Evolutionary conservation across 2,329 filamentous ascomycete genomes (phyloP), one percentile per base, ranked within the genome.

Genomic region (Amphichorda felina): DNA sequence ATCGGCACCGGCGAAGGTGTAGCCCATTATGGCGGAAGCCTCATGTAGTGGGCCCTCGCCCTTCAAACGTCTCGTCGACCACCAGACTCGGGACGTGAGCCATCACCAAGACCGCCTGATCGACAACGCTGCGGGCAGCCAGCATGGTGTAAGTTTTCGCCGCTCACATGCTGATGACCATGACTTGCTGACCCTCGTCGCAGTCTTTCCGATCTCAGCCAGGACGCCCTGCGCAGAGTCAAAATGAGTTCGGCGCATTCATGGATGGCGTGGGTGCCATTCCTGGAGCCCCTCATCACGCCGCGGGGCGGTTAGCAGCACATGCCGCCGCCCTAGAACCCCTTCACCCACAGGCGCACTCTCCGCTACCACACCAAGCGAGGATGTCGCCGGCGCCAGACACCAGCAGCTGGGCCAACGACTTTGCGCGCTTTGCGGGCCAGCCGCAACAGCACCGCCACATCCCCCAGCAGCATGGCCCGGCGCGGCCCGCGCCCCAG

Each of bases 31-130:
- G 61, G 53, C 59, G 26, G 59, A 63, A 35, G 51, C 53, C 37
- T 59, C 60, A 8, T 64, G 61, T 41, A 60, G 59, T 40, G 60
- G 59, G 24, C 51, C 53, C 3, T 58, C 57, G 33, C 60, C 61
- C 25, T 63, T 64, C 37, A 64, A 64, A 50, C 56, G 53, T 10
- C 51, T 64, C 29, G 45, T 60, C 15, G 58, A 64, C 8, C 59
- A 64, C 27, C 59, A 64, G 34, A 49, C 51, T n/a, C 54, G 55
- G 30, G 60, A 64, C 44, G 50, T 53, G 33, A 59, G 57, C 43
- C 55, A 57, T 35, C 60, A 61, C 13, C 59, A 63, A 41, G 59
- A 63, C 41, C 51, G 57, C n/a, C 44, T 60, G 14, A 43, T 55
- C 35, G 47, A 53, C 39, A 50, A 48, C 37, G 35, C 44, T n/a